Evolutionary conservation across 2,329 filamentous ascomycete species (phyloP), one percentile per base, ranked within the genome.

Genomic region (Cryphonectria radicalis): DNA sequence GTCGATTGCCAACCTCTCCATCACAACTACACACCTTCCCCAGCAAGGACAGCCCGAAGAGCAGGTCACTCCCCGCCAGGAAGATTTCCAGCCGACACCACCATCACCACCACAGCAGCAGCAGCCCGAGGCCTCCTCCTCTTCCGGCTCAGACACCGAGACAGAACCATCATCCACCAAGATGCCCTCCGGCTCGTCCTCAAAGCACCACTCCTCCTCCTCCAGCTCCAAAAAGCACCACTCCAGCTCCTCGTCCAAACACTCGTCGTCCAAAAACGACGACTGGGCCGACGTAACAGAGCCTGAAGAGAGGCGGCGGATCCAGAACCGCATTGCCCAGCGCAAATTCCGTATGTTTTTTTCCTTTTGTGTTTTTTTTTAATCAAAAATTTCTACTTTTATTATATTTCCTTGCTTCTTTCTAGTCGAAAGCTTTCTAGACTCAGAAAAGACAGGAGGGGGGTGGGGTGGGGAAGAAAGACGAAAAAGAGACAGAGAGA

Each of bases 321-420:
- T 94, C 66, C 92, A 94, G 79, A 94, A 94, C 78, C 88, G 91
- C 68, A 87, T 93, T 73, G 92, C 92, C 1, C 92, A 94, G 77
- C 86, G 92, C 75, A 93, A 93, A 76, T 94, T 93, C 75, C 87
- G 92, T 94, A 86, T 77, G 90, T 82, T 28, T 10, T 19, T 22
- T 7, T 7, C 6, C 7, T 22, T 46, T 46, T 46, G 1, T 5
- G 4, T 46, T 66, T 17, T n/a, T 50, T 64, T 50, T 60, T n/a
- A n/a, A 37, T 37, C 6, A 37, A 40, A 14, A 3, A 32, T 32
- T 35, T 2, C 0, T 69, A 40, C 37, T 10, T 63, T 68, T 19
- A 64, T 46, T n/a, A 32, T 2, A 3, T 17, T 40, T 46, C 2
- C 17, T 46, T 46, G 43, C 19, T 19, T 22, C 43, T 46, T 46